A percentile compares a stretch with the other conserved stretches of the same genome.
Conservation (phyloP, 495 filamentous ascomycete species). For the Chaetomidium leptoderma region DNA sequence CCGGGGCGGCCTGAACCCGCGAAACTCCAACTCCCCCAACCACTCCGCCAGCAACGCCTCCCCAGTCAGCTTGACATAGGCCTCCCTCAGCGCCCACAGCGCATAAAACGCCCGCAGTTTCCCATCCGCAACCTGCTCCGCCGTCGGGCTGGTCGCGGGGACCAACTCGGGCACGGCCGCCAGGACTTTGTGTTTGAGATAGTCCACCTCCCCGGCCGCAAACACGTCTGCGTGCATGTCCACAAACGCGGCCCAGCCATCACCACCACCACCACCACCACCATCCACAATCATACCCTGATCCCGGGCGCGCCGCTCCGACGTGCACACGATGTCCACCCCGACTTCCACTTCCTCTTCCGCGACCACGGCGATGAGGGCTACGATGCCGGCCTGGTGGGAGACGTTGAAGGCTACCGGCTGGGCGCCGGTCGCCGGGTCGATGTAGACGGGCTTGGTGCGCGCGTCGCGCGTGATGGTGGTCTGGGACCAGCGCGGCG, state of each 20-base stretch:
- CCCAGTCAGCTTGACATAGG: constrained; percentile 90
- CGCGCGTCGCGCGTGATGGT: constrained; percentile 52
- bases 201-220: constrained; percentile 38
- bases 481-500: constrained; percentile 58
- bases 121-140: constrained; percentile 29
- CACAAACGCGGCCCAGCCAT: constrained; percentile 63
- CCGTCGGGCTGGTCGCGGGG: constrained; percentile 10
- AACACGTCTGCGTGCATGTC: constrained; percentile 80
- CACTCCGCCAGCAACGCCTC: constrained; percentile 79
- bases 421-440: constrained; percentile 26
- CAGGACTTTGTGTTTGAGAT: constrained; percentile 36
- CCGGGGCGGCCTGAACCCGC: constrained; percentile 32
- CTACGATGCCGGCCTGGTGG: constrained; percentile 78
- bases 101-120: constrained; percentile 75
- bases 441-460: constrained; percentile 58
- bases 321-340: constrained; percentile 70
- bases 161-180: constrained; percentile 24
- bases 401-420: constrained; percentile 79
- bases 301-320: constrained; percentile 59
- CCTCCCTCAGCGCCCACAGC: constrained; percentile 84
- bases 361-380: constrained; percentile 43
- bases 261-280: constrained; percentile 49
- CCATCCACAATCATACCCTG: constrained; percentile 42
- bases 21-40: constrained; percentile 55
- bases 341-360: constrained; percentile 45